Evolutionary conservation across 306 rosid genomes (phyloP), one percentile per base, ranked within the genome.

Genomic region (Citrullus amarus): DNA sequence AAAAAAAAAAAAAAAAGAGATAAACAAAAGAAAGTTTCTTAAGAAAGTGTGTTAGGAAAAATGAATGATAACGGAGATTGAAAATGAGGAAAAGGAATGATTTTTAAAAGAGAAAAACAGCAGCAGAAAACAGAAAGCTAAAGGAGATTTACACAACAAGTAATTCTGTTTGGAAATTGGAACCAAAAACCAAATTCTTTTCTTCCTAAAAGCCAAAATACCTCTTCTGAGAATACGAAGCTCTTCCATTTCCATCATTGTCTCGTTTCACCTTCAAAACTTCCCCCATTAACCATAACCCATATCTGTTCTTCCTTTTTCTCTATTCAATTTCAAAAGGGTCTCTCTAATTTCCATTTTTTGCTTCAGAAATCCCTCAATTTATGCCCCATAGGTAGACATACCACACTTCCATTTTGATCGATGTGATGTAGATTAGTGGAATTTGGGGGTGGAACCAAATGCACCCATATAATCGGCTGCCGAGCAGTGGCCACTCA

Each of bases 401-500:
- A 43, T 10, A n/a, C 6, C 16, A 16, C 14, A 50, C 20, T 39
- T 59, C 30, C 44, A 17, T 36, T 78, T 51, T 78, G 8, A 80
- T 79, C 81, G 81, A 79, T 55, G 43, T 81, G 84, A 81, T 71
- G 80, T 81, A 68, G 78, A 78, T 34, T 79, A 17, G 59, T 22
- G 53, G 44, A 66, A 34, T 39, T 74, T 41, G 32, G 18, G 39
- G 51, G 76, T 22, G 61, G 28, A 43, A 32, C 66, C 83, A 69
- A 83, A 95, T 95, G 98, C 96, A 90, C 90, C 81, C 96, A 17
- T 84, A 86, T 83, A 89, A 87, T 77, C 90, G 98, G 90, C 89
- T 95, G 80, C 98, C 98, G 67, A 88, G 87, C 80, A 91, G 98
- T 79, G 98, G 98, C 74, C 98, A 92, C 84, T 83, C 87, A 67